Conservation (phyloP, 2,329 filamentous ascomycete species). For the Huntiella moniliformis region DNA sequence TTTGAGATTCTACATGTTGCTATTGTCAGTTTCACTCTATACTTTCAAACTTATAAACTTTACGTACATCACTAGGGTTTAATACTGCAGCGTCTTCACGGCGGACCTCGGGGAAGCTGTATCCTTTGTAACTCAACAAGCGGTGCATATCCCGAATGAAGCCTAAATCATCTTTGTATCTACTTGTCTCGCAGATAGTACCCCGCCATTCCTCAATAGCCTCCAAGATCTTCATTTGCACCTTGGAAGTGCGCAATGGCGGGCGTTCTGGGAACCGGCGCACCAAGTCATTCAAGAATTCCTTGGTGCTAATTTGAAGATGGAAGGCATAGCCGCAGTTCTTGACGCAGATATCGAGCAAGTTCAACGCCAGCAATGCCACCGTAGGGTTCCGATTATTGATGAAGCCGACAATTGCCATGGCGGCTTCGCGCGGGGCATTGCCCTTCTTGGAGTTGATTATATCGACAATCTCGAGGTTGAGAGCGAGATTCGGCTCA, state of each 20-base stretch:
- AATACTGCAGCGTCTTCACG: constrained; percentile 88
- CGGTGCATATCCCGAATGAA: constrained; percentile 97
- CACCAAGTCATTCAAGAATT: constrained; percentile 96
- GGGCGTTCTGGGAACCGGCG: constrained; percentile 88
- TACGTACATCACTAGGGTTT: constrained; percentile 83
- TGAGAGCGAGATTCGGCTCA: constrained; percentile 90
- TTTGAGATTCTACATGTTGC: constrained; percentile 53
- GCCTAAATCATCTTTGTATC: constrained; percentile 91
- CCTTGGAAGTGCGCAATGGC: constrained; percentile 64
- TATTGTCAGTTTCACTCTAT: neutral
- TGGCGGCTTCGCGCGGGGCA: constrained; percentile 82
- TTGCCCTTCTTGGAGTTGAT: constrained; percentile 96
- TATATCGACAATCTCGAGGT: constrained; percentile 88
- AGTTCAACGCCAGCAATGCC: constrained; percentile 68
- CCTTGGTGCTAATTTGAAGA: constrained; percentile 94
- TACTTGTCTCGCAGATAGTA: constrained; percentile 94
- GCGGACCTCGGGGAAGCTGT: constrained; percentile 81
- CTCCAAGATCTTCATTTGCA: constrained; percentile 84
- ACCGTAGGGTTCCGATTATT: constrained; percentile 97
- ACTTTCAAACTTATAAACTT: neutral
- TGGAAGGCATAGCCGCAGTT: constrained; percentile 99
- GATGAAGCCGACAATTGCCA: constrained; percentile 82
- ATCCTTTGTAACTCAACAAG: constrained; percentile 88
- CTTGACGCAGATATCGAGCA: constrained; percentile 98
- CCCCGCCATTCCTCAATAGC: constrained; percentile 95